Evolutionary conservation across 2,329 filamentous ascomycete genomes (phyloP).

Genomic region (Epichloe amarillans): DNA sequence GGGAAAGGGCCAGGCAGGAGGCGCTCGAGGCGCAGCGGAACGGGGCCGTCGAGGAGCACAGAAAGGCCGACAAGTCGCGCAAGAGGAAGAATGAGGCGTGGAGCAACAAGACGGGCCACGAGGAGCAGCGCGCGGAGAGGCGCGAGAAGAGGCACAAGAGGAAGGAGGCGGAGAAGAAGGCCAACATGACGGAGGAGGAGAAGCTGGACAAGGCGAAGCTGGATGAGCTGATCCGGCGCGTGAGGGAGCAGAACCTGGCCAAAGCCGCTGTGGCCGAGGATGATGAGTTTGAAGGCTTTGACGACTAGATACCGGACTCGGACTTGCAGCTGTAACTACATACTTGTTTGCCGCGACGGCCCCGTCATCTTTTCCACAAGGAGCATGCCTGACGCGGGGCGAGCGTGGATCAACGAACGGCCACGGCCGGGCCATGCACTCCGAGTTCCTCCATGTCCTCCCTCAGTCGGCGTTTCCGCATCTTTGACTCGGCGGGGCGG

Average conservation of each 20-base stretch:
- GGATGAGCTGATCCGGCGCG: conserved; percentile 47
- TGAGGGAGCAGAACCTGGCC: conserved; percentile 43
- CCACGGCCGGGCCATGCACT: no score
- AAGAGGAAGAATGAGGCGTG: conserved; percentile 56
- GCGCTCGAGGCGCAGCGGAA: conserved; percentile 38
- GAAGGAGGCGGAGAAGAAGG: conserved; percentile 48
- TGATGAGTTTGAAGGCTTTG: conserved; percentile 48
- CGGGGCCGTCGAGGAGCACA: conserved; percentile 23
- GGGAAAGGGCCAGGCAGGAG: conserved; percentile 51
- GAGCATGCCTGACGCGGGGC: no score
- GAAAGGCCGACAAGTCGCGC: conserved; percentile 30
- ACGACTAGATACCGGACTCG: conserved; percentile 21
- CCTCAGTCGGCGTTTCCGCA: no score
- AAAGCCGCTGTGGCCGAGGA: conserved; percentile 23
- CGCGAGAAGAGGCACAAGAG: conserved; percentile 52
- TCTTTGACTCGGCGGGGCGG: no score
- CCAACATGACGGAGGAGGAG: conserved; percentile 59
- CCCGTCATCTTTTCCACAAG: no score
- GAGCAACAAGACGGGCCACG: conserved; percentile 57
- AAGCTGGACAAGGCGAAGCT: conserved; percentile 49
- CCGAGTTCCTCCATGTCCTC: no score
- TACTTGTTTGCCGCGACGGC: no score
- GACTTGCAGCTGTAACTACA: no score
- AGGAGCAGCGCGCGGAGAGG: conserved; percentile 46
- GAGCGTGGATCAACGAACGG: no score